These are phyloP conservation scores for Phytophthora boehmeriae DNA, from an alignment of 352 stramenopile species.

Conservation along the genomic window DNA sequence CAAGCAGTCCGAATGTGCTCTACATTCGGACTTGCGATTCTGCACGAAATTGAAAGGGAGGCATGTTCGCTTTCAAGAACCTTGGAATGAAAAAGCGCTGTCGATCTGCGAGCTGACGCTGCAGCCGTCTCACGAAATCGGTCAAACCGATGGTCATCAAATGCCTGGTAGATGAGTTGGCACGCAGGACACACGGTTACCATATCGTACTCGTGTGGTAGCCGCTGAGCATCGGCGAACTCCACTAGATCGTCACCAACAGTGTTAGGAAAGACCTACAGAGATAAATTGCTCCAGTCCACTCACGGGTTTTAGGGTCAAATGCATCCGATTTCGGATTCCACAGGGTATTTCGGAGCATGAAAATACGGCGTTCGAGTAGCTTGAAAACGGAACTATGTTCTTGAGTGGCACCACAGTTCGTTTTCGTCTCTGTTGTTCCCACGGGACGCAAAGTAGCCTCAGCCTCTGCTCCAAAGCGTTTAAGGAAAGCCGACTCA, in stretches of 20 bases:
- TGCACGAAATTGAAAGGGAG: constrained; percentile 12
- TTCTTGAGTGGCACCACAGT: too few species aligned
- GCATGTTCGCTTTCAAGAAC: constrained; percentile 32
- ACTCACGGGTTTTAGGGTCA: constrained; percentile 52
- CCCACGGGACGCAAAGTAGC: constrained; percentile 31
- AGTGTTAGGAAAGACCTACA: constrained; percentile 2
- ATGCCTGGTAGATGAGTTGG: constrained; percentile 59
- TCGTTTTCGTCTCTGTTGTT: constrained; percentile 8
- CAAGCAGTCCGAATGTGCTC: constrained; percentile 19
- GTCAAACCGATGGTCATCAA: constrained; percentile 51
- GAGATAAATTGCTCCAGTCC: not conserved
- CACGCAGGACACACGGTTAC: constrained; percentile 47
- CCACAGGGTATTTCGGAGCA: constrained; percentile 74
- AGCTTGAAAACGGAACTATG: constrained; percentile 31
- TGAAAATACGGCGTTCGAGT: constrained; percentile 68
- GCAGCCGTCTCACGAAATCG: constrained; percentile 42
- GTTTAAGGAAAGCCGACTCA: constrained; percentile 59
- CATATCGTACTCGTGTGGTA: constrained; percentile 60
- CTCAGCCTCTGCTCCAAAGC: constrained; percentile 62
- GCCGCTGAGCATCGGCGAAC: constrained; percentile 46
- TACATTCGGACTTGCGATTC: constrained; percentile 1
- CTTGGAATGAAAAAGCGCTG: constrained; percentile 39
- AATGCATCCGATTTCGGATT: constrained; percentile 70
- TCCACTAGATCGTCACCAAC: constrained; percentile 39
- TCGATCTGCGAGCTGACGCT: constrained; percentile 27